Conservation (phyloP, 768 basidiomycete genomes). For the Leccinum boreale region DNA sequence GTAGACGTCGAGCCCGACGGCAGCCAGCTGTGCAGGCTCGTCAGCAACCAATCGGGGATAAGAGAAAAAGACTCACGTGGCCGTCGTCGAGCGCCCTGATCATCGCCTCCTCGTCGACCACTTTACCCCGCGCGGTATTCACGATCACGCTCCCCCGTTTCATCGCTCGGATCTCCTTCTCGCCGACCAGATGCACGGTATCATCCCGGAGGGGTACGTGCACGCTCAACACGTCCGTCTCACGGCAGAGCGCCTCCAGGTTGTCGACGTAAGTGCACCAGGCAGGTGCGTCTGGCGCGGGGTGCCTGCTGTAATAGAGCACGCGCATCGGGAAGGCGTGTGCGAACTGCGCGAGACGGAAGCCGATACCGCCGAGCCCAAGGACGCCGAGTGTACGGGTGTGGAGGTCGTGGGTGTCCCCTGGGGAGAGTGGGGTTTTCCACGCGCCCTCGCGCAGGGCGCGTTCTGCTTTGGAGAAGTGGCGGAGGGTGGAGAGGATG, state of each 20-base stretch:
- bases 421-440: slow-evolving; percentile 52
- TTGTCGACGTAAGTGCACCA: slow-evolving; percentile 79
- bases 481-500: slow-evolving; percentile 71
- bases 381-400: slow-evolving; percentile 70
- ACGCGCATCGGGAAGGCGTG: slow-evolving; percentile 88
- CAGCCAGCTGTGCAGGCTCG: neutral
- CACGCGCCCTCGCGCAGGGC: slow-evolving; percentile 51
- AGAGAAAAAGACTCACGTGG: slow-evolving; percentile 54
- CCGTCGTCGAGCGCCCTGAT: slow-evolving; percentile 83
- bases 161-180: slow-evolving; percentile 71
- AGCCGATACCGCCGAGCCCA: slow-evolving; percentile 75
- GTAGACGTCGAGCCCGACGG: slow-evolving; percentile 80
- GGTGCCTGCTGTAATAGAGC: slow-evolving; percentile 72
- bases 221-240: slow-evolving; percentile 81
- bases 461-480: slow-evolving; percentile 64
- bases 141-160: slow-evolving; percentile 77
- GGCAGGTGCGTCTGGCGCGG: slow-evolving; percentile 53
- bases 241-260: slow-evolving; percentile 56
- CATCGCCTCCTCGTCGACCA: slow-evolving; percentile 85
- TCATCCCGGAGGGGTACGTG: slow-evolving; percentile 77
- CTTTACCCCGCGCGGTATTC: slow-evolving; percentile 89
- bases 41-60: neutral
- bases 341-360: slow-evolving; percentile 64
- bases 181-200: slow-evolving; percentile 71
- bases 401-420: slow-evolving; percentile 58